Percentiles rank a stretch among this genome's conserved stretches.
Evolutionary conservation across 1,284 basidiomycete species (phyloP).

Genomic region (Takashimella koratensis): DNA sequence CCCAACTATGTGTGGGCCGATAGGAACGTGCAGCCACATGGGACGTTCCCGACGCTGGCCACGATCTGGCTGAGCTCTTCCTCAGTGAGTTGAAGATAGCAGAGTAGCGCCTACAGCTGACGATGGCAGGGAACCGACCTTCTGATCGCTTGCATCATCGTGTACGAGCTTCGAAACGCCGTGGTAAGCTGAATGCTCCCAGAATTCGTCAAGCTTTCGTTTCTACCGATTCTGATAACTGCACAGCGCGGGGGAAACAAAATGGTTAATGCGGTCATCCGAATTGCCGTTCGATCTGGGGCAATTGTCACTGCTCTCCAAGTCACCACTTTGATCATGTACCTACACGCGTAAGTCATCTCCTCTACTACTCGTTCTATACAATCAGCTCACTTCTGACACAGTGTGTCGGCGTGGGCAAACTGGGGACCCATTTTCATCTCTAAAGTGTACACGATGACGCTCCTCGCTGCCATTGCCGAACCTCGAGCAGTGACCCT

Average conservation of each 20-base stretch:
- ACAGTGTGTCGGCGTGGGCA: constrained; percentile 14
- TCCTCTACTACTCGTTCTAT: too few species aligned
- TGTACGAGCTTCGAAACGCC: constrained; percentile 8
- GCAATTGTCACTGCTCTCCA: constrained; percentile 15
- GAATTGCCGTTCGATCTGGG: constrained; percentile 8
- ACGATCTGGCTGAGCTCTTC: constrained; percentile 81
- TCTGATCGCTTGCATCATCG: constrained; percentile 5
- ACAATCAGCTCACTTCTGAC: not conserved
- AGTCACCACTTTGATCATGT: constrained; percentile 13
- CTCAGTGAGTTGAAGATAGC: constrained; percentile 61
- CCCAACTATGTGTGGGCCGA: not conserved
- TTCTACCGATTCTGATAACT: not conserved
- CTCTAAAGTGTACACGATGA: constrained; percentile 21
- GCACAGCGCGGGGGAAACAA: not conserved
- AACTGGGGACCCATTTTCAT: constrained; percentile 21
- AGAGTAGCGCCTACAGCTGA: not conserved
- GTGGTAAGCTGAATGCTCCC: constrained; percentile 7
- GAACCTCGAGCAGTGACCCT: too few species aligned
- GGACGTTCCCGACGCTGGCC: constrained; percentile 53
- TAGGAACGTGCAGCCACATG: not conserved
- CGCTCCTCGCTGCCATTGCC: constrained; percentile 13
- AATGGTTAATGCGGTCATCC: constrained; percentile 9
- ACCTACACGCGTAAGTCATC: constrained; percentile 8
- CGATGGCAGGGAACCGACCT: constrained; percentile 12
- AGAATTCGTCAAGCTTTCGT: too few species aligned